phyloP scores from a whole-genome alignment of 2,329 filamentous ascomycete species.

The Calonectria multiphialidica region DNA sequence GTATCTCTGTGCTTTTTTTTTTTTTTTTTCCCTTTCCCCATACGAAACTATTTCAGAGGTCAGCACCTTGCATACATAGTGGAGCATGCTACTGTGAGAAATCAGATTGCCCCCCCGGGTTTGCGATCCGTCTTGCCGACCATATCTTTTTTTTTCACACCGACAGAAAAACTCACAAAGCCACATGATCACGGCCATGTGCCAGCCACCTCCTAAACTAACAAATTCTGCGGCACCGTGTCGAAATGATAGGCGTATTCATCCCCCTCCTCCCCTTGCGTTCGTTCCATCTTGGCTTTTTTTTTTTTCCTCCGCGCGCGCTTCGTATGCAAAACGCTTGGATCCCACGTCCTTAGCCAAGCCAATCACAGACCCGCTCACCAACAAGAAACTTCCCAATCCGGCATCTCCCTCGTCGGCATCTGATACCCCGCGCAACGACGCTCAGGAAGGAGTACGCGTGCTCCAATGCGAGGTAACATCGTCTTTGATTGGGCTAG shows the following conservation, averaged over 20 bases:
- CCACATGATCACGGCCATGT: background rate
- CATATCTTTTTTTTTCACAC: background rate
- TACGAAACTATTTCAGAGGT: background rate
- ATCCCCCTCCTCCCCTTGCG: background rate
- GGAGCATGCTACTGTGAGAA: background rate
- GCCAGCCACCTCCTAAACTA: background rate
- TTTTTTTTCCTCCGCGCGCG: background rate
- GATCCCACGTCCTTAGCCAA: background rate
- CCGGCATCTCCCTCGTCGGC: background rate
- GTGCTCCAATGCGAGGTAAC: background rate
- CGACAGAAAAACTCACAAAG: constrained; percentile 1
- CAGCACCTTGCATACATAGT: background rate
- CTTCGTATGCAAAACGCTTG: background rate
- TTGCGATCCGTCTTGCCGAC: background rate
- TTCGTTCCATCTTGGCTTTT: background rate
- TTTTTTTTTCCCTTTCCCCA: background rate
- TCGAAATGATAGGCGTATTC: too few species aligned
- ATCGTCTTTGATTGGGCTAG: background rate
- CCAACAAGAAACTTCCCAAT: background rate
- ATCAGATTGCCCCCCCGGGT: background rate
- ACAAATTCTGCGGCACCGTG: background rate
- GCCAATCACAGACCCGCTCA: constrained; percentile 4
- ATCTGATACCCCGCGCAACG: background rate
- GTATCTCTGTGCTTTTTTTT: background rate
- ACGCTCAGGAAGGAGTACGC: background rate